phyloP scores from a whole-genome alignment of 345 rosid genomes.

The Linum trigynum region DNA sequence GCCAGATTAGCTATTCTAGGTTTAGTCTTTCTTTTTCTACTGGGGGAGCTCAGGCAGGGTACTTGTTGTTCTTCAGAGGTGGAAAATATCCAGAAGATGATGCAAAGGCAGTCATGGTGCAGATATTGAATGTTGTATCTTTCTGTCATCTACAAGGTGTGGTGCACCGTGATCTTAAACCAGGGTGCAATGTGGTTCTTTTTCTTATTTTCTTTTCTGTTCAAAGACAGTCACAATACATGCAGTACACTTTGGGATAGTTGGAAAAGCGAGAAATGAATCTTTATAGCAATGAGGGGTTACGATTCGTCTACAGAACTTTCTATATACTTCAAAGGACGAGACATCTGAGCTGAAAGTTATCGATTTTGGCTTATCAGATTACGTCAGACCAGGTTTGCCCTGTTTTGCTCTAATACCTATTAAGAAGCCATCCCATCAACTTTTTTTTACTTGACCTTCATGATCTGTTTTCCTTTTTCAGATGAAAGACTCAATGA shows the following conservation, averaged over 20 bases:
- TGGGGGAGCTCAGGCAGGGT: slow-evolving; percentile 18
- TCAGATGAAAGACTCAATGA: slow-evolving; percentile 89
- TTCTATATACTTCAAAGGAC: slow-evolving; percentile 72
- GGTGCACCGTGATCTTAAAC: slow-evolving; percentile 94
- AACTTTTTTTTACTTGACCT: slow-evolving; percentile 1
- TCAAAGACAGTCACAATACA: not conserved
- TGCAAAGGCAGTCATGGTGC: slow-evolving; percentile 74
- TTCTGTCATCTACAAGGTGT: slow-evolving; percentile 97
- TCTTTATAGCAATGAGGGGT: not conserved
- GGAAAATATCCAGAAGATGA: slow-evolving; percentile 89
- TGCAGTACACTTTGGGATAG: not conserved
- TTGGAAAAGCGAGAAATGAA: not conserved
- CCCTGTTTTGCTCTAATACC: slow-evolving; percentile 9
- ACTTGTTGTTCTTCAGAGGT: slow-evolving; percentile 37
- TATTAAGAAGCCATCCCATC: not conserved
- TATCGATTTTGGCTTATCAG: slow-evolving; percentile 94
- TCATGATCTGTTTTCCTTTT: slow-evolving; percentile 18
- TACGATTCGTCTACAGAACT: slow-evolving; percentile 55
- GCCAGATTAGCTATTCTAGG: not conserved
- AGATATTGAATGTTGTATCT: slow-evolving; percentile 73
- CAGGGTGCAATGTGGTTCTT: slow-evolving; percentile 43
- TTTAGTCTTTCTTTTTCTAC: not conserved
- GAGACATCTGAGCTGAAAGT: slow-evolving; percentile 79
- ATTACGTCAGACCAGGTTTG: slow-evolving; percentile 92
- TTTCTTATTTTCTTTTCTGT: slow-evolving; percentile 6